Conservation (phyloP, 2,329 filamentous ascomycete genomes). For the Cytospora paraplurivora region DNA sequence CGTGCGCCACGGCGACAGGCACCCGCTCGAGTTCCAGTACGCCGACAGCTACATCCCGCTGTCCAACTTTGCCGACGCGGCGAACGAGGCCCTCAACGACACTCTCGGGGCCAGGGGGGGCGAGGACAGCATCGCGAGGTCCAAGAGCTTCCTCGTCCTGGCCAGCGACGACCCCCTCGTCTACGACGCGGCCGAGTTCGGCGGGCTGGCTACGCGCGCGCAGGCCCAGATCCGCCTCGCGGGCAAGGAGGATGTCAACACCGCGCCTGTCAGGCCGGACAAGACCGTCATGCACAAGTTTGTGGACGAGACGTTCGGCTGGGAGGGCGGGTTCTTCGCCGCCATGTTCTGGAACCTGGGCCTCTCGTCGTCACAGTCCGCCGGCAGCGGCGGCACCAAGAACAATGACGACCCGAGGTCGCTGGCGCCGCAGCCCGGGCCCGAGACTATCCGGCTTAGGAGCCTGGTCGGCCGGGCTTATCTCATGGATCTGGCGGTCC, state of each 20-base stretch:
- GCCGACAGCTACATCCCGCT: constrained; percentile 76
- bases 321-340: constrained; percentile 86
- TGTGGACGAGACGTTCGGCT: constrained; percentile 76
- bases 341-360: constrained; percentile 82
- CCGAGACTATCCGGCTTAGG: constrained; percentile 65
- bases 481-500: constrained; percentile 75
- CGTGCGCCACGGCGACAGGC: constrained; percentile 77
- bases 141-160: constrained; percentile 58
- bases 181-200: constrained; percentile 66
- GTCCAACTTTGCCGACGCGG: constrained; percentile 65
- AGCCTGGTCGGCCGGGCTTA: constrained; percentile 80
- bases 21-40: constrained; percentile 77
- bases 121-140: constrained; percentile 41
- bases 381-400: constrained; percentile 38
- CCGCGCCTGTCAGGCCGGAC: constrained; percentile 44
- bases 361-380: constrained; percentile 42
- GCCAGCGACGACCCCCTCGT: constrained; percentile 83
- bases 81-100: constrained; percentile 55
- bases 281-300: constrained; percentile 62
- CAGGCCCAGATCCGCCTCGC: constrained; percentile 79
- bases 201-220: constrained; percentile 52
- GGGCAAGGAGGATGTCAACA: constrained; percentile 53
- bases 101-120: constrained; percentile 40
- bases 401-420: constrained; percentile 31
- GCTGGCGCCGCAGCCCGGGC: constrained; percentile 40